Base-by-base conservation (phyloP, 2,329 filamentous ascomycete genomes). In the Microsporum canis region DNA sequence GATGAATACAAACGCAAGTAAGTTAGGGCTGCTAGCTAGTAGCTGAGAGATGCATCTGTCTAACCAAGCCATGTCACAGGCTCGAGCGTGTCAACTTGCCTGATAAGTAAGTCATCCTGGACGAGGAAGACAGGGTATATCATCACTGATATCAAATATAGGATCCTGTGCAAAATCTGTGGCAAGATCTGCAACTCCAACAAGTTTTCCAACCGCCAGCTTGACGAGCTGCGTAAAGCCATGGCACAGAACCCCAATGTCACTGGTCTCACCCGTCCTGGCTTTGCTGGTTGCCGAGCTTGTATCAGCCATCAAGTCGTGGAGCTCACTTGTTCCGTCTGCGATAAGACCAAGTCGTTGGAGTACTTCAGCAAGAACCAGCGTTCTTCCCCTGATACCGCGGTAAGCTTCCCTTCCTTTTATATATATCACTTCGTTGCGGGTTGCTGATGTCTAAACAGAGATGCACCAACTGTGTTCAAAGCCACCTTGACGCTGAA, bases 361-460 rank as follows among this genome's bases (percentile, higher is more conserved):
- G 76, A 79, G 4, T 71, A 72, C 0, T 84, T 82, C 64, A 75
- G 77, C 17, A 83, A 80, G 64, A 65, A 65, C 5, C 77, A 81
- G 69, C 74, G 80, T 12, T 71, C 67, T 33, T 75, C 77, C 45
- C 73, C 75, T 1, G 79, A 79, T 61, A 67, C 66, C 43, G 76
- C 75, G 31, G 79, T 80, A 75, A 63, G 78, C 71, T 33, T 63
- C 56, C 39, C 5, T 23, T 23, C 17, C 47, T 6, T 14, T 23
- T 23, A 57, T n/a, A 27, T 2, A 6, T 34, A 23, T 29, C 3
- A 57, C 36, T 29, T 57, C 5, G 2, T 43, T 57, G 36, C 58
- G 33, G 31, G 59, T 39, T 58, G 60, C 47, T 64, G 45, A 57
- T 63, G 59, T 49, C 63, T 31, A 10, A n/a, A 14, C 64, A 80